These are phyloP conservation scores for Pleurotus ostreatus DNA, from an alignment of 768 basidiomycete species.

Conservation along the genomic window DNA sequence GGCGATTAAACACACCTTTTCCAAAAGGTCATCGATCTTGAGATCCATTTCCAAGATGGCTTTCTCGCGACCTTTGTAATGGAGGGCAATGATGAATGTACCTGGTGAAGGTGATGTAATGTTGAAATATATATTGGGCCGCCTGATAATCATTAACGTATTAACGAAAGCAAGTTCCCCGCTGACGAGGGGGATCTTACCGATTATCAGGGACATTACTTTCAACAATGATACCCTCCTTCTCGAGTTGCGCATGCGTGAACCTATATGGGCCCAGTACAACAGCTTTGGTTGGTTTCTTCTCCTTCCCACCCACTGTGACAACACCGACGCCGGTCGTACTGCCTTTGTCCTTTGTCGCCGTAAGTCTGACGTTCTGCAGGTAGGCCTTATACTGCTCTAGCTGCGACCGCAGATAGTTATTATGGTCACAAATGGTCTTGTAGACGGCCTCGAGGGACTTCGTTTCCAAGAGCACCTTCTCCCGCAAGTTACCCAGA, in stretches of 20 bases:
- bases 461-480: conserved; percentile 88
- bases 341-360: conserved; percentile 84
- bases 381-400: conserved; percentile 99
- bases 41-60: conserved; percentile 99
- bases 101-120: conserved; percentile 97
- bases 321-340: conserved; percentile 92
- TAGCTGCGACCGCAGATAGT: conserved; percentile 90
- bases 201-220: conserved; percentile 99
- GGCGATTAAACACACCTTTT: conserved; percentile 64
- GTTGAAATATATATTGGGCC: conserved; percentile 98
- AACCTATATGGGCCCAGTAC: conserved; percentile 95
- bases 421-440: conserved; percentile 99
- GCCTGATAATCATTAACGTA: conserved; percentile 39
- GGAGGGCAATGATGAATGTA: conserved; percentile 97
- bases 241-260: conserved; percentile 97
- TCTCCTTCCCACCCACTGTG: conserved; percentile 95
- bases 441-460: conserved; percentile 97
- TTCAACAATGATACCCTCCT: conserved; percentile 98
- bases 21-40: conserved; percentile 95
- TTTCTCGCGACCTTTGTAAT: conserved; percentile 98
- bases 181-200: conserved; percentile 35
- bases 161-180: too few relatives aligned
- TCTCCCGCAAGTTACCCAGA: conserved; percentile 94
- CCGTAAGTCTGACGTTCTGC: conserved; percentile 91
- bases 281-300: conserved; percentile 81